Percentiles rank a stretch among this genome's conserved stretches.
Conservation (phyloP, 2,329 filamentous ascomycete genomes). For the Hymenoscyphus scutula region DNA sequence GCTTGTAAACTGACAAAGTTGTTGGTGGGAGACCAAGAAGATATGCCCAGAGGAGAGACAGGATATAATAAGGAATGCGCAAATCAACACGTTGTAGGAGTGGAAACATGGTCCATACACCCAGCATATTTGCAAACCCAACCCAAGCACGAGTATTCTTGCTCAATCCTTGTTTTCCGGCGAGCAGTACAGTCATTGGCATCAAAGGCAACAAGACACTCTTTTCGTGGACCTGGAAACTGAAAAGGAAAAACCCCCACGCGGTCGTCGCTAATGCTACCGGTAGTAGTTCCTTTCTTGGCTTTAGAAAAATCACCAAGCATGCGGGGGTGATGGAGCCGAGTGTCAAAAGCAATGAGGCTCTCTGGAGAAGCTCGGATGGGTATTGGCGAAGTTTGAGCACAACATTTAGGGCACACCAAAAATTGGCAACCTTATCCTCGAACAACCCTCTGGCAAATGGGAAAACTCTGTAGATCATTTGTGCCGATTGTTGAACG, state of each 20-base stretch:
- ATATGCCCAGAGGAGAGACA: slow-evolving; percentile 88
- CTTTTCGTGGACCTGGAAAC: slow-evolving; percentile 98
- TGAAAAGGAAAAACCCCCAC: slow-evolving; percentile 97
- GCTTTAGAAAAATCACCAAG: slow-evolving; percentile 73
- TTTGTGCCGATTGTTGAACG: slow-evolving; percentile 75
- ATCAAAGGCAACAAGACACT: slow-evolving; percentile 88
- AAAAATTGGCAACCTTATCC: slow-evolving; percentile 98
- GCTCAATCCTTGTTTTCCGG: slow-evolving; percentile 72
- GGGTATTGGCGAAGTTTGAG: slow-evolving; percentile 82
- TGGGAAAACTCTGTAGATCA: slow-evolving; percentile 90
- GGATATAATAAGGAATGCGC: slow-evolving; percentile 76
- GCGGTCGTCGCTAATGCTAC: slow-evolving; percentile 78
- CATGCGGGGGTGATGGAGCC: slow-evolving; percentile 77
- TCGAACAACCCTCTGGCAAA: slow-evolving; percentile 96
- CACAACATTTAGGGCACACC: slow-evolving; percentile 88
- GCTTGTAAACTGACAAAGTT: slow-evolving; percentile 66
- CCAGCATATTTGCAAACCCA: slow-evolving; percentile 90
- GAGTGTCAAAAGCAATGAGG: slow-evolving; percentile 72
- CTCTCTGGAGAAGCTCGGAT: slow-evolving; percentile 67
- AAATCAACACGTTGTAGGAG: slow-evolving; percentile 83
- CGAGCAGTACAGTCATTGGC: slow-evolving; percentile 87
- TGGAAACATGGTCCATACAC: slow-evolving; percentile 91
- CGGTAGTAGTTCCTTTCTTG: slow-evolving; percentile 73
- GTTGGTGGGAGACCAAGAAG: slow-evolving; percentile 82
- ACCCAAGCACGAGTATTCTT: slow-evolving; percentile 83